phyloP scores from a whole-genome alignment of 2,329 filamentous ascomycete genomes.

The Microdochium trichocladiopsis region DNA sequence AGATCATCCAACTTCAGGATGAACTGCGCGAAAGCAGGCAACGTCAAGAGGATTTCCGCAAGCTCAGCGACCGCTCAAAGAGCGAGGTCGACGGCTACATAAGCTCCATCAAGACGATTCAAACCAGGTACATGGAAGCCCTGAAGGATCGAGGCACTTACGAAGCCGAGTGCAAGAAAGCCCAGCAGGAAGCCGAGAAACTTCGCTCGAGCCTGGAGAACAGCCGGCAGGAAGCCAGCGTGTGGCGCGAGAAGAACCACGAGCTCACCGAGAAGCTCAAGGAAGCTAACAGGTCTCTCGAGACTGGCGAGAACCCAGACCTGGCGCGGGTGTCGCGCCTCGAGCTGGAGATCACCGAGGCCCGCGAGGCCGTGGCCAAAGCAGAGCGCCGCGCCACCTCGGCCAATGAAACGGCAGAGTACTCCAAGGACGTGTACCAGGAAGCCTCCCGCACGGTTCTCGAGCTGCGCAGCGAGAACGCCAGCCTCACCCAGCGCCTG shows the following conservation, averaged over 20 bases:
- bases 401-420: slow-evolving; percentile 43
- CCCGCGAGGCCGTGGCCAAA: slow-evolving; percentile 26
- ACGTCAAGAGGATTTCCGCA: slow-evolving; percentile 27
- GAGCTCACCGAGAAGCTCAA: slow-evolving; percentile 27
- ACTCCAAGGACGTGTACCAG: slow-evolving; percentile 52
- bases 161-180: slow-evolving; percentile 34
- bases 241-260: slow-evolving; percentile 29
- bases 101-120: slow-evolving; percentile 34
- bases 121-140: slow-evolving; percentile 39
- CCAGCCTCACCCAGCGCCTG: slow-evolving; percentile 32
- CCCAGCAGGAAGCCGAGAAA: slow-evolving; percentile 25
- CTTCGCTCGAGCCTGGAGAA: slow-evolving; percentile 25
- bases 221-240: slow-evolving; percentile 24
- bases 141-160: slow-evolving; percentile 42
- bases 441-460: slow-evolving; percentile 41
- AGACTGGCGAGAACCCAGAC: slow-evolving; percentile 27
- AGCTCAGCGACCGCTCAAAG: slow-evolving; percentile 35
- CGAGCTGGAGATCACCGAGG: slow-evolving; percentile 30
- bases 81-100: slow-evolving; percentile 37
- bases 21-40: slow-evolving; percentile 23
- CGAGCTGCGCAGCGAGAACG: slow-evolving; percentile 37
- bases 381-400: slow-evolving; percentile 28
- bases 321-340: slow-evolving; percentile 31
- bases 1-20: slow-evolving; percentile 29
- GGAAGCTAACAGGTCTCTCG: slow-evolving; percentile 23